Evolutionary conservation across 1,139 yeast genomes (phyloP).

Genomic region (Petasospora fabianii): DNA sequence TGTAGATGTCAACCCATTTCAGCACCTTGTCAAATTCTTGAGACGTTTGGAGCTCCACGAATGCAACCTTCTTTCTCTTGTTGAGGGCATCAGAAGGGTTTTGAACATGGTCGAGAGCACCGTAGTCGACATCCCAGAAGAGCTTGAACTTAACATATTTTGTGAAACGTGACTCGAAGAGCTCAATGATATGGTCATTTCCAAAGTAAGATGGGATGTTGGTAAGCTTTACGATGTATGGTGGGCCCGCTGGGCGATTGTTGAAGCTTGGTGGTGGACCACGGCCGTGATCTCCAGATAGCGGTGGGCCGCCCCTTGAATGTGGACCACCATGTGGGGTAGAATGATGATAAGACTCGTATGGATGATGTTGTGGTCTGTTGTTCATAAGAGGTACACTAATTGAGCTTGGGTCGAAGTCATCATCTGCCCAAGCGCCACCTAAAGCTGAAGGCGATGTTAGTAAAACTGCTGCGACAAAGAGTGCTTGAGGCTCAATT

Average conservation of each 20-base stretch:
- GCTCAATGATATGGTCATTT: slow-evolving; percentile 32
- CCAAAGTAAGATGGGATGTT: slow-evolving; percentile 43
- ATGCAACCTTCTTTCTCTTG: slow-evolving; percentile 48
- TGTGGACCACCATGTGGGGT: slow-evolving; percentile 10
- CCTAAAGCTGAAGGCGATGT: slow-evolving; percentile 14
- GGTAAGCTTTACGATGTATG: slow-evolving; percentile 53
- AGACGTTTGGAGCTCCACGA: slow-evolving; percentile 50
- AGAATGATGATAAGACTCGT: background rate
- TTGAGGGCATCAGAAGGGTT: slow-evolving; percentile 31
- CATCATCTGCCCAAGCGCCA: slow-evolving; percentile 57
- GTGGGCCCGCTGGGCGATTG: slow-evolving; percentile 35
- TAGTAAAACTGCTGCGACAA: slow-evolving; percentile 6
- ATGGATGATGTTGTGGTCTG: background rate
- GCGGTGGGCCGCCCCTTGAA: slow-evolving; percentile 4
- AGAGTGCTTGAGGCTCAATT: too few relatives aligned
- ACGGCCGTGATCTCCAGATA: background rate
- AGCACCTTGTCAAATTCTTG: slow-evolving; percentile 43
- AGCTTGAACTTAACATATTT: slow-evolving; percentile 34
- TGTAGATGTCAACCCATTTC: slow-evolving; percentile 22
- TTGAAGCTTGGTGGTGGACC: slow-evolving; percentile 8
- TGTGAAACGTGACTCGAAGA: slow-evolving; percentile 35
- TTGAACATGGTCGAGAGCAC: slow-evolving; percentile 25
- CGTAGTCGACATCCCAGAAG: slow-evolving; percentile 37
- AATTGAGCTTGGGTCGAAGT: slow-evolving; percentile 52
- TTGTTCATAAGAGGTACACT: slow-evolving; percentile 39